Base-by-base conservation (phyloP, 148 eudicot genomes). In the Pouteria glomerata region DNA sequence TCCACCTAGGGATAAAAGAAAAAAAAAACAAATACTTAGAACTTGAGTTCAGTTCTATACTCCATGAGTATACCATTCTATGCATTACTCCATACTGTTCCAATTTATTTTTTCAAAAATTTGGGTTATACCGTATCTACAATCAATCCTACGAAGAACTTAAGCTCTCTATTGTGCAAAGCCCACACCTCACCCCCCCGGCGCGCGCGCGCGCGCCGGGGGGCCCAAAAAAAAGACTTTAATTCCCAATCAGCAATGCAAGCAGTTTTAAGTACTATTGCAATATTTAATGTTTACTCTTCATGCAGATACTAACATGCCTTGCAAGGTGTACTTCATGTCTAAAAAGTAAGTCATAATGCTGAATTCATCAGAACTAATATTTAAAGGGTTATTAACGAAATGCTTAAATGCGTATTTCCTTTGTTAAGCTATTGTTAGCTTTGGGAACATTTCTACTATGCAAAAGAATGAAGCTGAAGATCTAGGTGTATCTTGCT, bases 281-380 rank as follows among this genome's bases (percentile, higher is more conserved):
- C 14, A 68, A 58, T 65, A 50, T 15, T 61, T 39, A 34, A 18
- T 24, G 44, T 79, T 57, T n/a, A 66, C 68, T 37, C 65, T 55
- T 73, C 51, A 0, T 82, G 84, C 92, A 95, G 99, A 72, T 95
- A 48, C 82, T 95, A 80, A 77, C 82, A 57, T 88, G 96, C 82
- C 79, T 88, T 37, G 73, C 97, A 30, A 84, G 73, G 58, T 91
- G 92, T 68, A 66, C 48, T 48, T 61, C 86, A 53, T 52, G 78
- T 84, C 78, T 95, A 15, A 95, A 87, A 90, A 89, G 99, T 95
- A 83, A 34, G 97, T 83, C 51, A 63, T 60, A 57, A 7, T n/a
- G 62, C 29, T 30, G 2, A 21, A 24, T 72, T n/a, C 27, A n/a
- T 60, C 11, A 24, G 12, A 55, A 7, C 39, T 6, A 26, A 57